Percentiles rank a stretch among this genome's conserved stretches.
Evolutionary conservation across 306 rosid species (phyloP).

Genomic region (Crataegus laevigata): DNA sequence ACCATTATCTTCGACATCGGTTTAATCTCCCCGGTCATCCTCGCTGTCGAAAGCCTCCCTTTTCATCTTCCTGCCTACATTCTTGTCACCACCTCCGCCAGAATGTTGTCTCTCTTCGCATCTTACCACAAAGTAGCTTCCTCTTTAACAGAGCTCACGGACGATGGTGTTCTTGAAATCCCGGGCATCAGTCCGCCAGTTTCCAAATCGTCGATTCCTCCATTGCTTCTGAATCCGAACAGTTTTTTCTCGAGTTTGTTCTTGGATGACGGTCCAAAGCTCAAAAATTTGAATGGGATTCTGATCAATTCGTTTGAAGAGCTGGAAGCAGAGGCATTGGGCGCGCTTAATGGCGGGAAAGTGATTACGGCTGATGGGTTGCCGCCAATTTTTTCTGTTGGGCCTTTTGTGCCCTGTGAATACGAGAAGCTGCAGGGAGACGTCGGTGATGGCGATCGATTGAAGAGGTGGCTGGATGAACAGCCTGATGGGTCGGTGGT

Average conservation of each 20-base stretch:
- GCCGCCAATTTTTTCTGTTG: slow-evolving; percentile 37
- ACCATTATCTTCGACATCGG: slow-evolving; percentile 34
- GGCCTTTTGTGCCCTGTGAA: slow-evolving; percentile 42
- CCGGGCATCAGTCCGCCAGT: slow-evolving; percentile 27
- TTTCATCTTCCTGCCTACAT: slow-evolving; percentile 27
- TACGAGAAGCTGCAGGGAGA: slow-evolving; percentile 29
- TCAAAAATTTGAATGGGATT: slow-evolving; percentile 30
- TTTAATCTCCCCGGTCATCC: slow-evolving; percentile 29
- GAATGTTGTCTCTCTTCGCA: slow-evolving; percentile 38
- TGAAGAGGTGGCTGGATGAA: slow-evolving; percentile 34
- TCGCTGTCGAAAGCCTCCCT: slow-evolving; percentile 3
- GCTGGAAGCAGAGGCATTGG: slow-evolving; percentile 24
- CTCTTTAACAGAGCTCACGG: not conserved
- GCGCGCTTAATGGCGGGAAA: slow-evolving; percentile 24
- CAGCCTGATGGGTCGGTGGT: slow-evolving; percentile 41
- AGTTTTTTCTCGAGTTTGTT: slow-evolving; percentile 7
- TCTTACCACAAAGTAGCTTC: slow-evolving; percentile 7
- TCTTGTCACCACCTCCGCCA: slow-evolving; percentile 39
- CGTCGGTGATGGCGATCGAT: not conserved
- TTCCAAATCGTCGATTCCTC: slow-evolving; percentile 43
- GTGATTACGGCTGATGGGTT: not conserved
- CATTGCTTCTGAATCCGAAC: slow-evolving; percentile 11
- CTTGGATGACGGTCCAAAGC: slow-evolving; percentile 22
- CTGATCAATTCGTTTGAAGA: slow-evolving; percentile 36
- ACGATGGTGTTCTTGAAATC: slow-evolving; percentile 9